Evolutionary conservation across 2,329 filamentous ascomycete genomes (phyloP).

Genomic region (Aureobasidium sp.): DNA sequence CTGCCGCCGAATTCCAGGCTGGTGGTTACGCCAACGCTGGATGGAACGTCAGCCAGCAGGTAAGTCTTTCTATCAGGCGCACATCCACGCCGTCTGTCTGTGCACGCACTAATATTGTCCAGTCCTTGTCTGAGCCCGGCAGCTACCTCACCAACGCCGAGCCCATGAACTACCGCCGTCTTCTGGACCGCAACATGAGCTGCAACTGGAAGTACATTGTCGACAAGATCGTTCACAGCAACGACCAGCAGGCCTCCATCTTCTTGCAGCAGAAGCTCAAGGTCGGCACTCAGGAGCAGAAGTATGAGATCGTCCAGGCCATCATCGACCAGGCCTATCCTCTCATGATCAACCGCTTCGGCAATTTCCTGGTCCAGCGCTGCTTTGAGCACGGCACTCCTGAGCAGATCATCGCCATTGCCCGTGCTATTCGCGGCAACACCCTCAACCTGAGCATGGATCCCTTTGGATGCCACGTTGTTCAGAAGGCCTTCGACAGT

Average conservation of each 20-base stretch:
- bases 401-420: slow-evolving; percentile 91
- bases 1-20: slow-evolving; percentile 35
- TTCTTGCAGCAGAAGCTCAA: slow-evolving; percentile 99
- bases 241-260: slow-evolving; percentile 97
- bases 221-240: slow-evolving; percentile 98
- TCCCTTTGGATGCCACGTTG: slow-evolving; percentile 94
- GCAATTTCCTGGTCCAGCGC: slow-evolving; percentile 95
- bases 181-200: slow-evolving; percentile 90
- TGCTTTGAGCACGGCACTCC: slow-evolving; percentile 97
- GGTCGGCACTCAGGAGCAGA: slow-evolving; percentile 87
- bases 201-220: slow-evolving; percentile 99
- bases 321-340: slow-evolving; percentile 93
- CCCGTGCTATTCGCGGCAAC: slow-evolving; percentile 86
- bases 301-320: slow-evolving; percentile 92
- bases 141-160: slow-evolving; percentile 83
- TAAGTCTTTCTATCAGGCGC: background rate
- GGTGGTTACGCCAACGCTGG: slow-evolving; percentile 23
- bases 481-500: slow-evolving; percentile 97
- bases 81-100: background rate
- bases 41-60: slow-evolving; percentile 26
- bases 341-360: slow-evolving; percentile 97
- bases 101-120: slow-evolving; percentile 13
- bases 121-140: slow-evolving; percentile 14
- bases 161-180: slow-evolving; percentile 89
- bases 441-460: slow-evolving; percentile 96